Conservation (phyloP, 768 basidiomycete genomes). For the Panellus pusillus region DNA sequence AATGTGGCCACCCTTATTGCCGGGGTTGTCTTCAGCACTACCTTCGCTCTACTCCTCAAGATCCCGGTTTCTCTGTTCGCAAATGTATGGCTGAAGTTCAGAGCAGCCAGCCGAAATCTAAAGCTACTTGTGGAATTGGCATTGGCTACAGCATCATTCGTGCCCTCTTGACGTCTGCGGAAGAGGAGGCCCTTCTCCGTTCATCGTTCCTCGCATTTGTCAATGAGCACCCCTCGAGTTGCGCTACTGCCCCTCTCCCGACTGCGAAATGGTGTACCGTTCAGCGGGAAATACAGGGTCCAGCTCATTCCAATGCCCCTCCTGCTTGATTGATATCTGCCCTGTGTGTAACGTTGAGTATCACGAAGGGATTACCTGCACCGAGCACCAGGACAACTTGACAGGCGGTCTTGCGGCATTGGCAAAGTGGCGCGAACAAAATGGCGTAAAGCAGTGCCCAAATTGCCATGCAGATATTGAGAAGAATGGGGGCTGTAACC, state of each 20-base stretch:
- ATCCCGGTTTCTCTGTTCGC: slow-evolving; percentile 30
- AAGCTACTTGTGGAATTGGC: slow-evolving; percentile 27
- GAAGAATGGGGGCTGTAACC: slow-evolving; percentile 41
- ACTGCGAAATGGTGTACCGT: slow-evolving; percentile 51
- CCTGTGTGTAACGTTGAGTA: slow-evolving; percentile 36
- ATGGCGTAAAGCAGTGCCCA: slow-evolving; percentile 38
- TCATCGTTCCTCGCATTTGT: slow-evolving; percentile 45
- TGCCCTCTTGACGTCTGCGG: slow-evolving; percentile 35
- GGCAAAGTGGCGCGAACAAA: slow-evolving; percentile 26
- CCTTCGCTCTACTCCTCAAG: slow-evolving; percentile 32
- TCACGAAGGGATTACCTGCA: slow-evolving; percentile 44
- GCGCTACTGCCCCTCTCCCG: slow-evolving; percentile 54
- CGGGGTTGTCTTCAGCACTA: too few species aligned
- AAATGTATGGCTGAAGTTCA: slow-evolving; percentile 38
- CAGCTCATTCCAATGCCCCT: slow-evolving; percentile 33
- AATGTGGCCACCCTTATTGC: slow-evolving; percentile 57
- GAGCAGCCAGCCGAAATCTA: too few species aligned
- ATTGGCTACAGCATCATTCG: slow-evolving; percentile 43
- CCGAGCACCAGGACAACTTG: slow-evolving; percentile 23
- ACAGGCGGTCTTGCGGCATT: slow-evolving; percentile 21
- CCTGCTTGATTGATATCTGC: slow-evolving; percentile 39
- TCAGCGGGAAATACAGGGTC: slow-evolving; percentile 18
- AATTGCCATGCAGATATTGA: slow-evolving; percentile 34
- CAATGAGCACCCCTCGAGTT: slow-evolving; percentile 40
- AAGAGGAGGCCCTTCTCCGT: slow-evolving; percentile 41